Evolutionary conservation across 805 yeast genomes (phyloP).

Genomic region (Pichia rugopelliculosa): DNA sequence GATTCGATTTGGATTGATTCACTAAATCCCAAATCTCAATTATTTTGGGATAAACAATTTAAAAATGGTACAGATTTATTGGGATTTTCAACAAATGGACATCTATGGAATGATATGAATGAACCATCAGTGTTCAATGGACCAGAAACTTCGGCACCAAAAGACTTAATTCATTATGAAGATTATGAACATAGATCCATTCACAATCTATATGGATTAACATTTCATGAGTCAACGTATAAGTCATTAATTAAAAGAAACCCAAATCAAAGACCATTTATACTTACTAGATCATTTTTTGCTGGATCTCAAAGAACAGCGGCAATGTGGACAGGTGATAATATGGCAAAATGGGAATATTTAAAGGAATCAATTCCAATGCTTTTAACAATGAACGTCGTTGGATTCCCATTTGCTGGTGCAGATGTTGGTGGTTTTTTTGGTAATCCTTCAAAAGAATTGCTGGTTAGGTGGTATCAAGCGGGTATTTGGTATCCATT

Average conservation of each 20-base stretch:
- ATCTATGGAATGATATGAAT: slow-evolving; percentile 97
- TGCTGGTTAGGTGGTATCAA: slow-evolving; percentile 91
- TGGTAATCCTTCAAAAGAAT: slow-evolving; percentile 77
- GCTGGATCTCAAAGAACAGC: slow-evolving; percentile 89
- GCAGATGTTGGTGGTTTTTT: slow-evolving; percentile 98
- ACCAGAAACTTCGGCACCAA: slow-evolving; percentile 87
- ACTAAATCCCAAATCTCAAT: slow-evolving; percentile 52
- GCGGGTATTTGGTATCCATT: slow-evolving; percentile 95
- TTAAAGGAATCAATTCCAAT: slow-evolving; percentile 76
- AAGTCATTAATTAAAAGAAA: slow-evolving; percentile 51
- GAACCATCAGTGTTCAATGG: slow-evolving; percentile 95
- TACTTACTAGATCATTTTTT: slow-evolving; percentile 78
- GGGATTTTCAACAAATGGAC: slow-evolving; percentile 54
- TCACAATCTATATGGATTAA: slow-evolving; percentile 78
- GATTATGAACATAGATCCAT: slow-evolving; percentile 86
- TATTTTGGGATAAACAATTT: slow-evolving; percentile 52
- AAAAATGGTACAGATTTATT: slow-evolving; percentile 37
- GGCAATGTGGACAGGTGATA: slow-evolving; percentile 98
- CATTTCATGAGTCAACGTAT: slow-evolving; percentile 75
- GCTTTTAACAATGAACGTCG: slow-evolving; percentile 73
- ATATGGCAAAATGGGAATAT: slow-evolving; percentile 88
- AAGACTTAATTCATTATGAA: slow-evolving; percentile 70
- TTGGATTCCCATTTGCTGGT: slow-evolving; percentile 88
- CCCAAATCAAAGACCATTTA: slow-evolving; percentile 64
- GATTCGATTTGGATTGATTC: slow-evolving; percentile 92